Conservation (phyloP, 768 basidiomycete species). For the Boletus reticulatus region DNA sequence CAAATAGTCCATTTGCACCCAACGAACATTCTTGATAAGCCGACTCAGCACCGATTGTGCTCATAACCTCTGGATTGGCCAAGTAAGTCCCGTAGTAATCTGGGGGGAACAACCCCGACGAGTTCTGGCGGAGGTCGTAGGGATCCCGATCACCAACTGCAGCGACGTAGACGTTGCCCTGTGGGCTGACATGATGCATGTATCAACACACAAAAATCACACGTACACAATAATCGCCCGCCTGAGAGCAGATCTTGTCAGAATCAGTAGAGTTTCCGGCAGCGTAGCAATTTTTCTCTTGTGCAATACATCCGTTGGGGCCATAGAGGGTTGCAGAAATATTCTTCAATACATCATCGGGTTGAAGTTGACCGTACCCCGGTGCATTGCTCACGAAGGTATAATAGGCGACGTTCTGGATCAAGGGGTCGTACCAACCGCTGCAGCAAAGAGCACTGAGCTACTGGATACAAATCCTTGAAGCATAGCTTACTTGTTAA, state of each 20-base stretch:
- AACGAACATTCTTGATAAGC: conserved; percentile 47
- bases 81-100: conserved; percentile 54
- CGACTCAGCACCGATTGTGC: conserved; percentile 51
- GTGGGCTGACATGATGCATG: background rate
- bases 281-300: conserved; percentile 54
- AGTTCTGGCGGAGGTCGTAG: conserved; percentile 57
- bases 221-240: conserved; percentile 58
- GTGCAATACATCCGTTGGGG: conserved; percentile 49
- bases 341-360: conserved; percentile 40
- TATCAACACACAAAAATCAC: background rate
- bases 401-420: conserved; percentile 60
- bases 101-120: conserved; percentile 52
- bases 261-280: conserved; percentile 48
- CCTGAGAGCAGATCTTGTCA: conserved; percentile 46
- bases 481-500: conserved; percentile 49
- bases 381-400: conserved; percentile 61
- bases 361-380: conserved; percentile 63
- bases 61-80: conserved; percentile 32
- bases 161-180: conserved; percentile 47
- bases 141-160: conserved; percentile 53
- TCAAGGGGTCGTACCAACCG: conserved; percentile 64
- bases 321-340: conserved; percentile 49
- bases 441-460: conserved; percentile 28
- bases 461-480: background rate
- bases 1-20: conserved; percentile 40